Evolutionary conservation across 371 early-diverging fungal species (phyloP).

Genomic region (Zopfochytrium polystomum): DNA sequence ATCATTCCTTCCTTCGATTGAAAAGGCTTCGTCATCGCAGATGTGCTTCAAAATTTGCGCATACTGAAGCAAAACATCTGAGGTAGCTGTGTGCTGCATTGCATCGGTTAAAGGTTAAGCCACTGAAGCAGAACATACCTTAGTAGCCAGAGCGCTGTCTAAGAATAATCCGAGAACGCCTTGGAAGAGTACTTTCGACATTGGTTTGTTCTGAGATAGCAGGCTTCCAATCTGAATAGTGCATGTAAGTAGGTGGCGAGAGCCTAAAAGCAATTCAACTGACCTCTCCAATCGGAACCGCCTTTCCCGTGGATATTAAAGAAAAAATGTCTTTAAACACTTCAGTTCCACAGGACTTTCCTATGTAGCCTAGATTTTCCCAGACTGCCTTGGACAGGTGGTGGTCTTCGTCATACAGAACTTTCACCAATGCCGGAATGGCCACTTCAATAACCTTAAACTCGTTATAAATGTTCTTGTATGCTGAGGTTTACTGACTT

Average conservation of each 20-base stretch:
- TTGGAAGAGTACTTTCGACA: conserved; percentile 5
- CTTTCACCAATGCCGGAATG: conserved; percentile 35
- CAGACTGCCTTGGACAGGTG: conserved; percentile 26
- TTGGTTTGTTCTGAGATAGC: conserved; percentile 5
- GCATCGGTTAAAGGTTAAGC: not conserved
- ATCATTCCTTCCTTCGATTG: conserved; percentile 45
- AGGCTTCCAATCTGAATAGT: not conserved
- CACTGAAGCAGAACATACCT: not conserved
- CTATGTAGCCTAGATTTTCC: conserved; percentile 41
- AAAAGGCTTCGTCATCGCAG: conserved; percentile 31
- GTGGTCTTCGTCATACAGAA: conserved; percentile 25
- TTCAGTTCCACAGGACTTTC: conserved; percentile 27
- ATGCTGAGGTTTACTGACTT: not conserved
- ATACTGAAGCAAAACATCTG: conserved; percentile 30
- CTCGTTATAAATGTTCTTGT: not conserved
- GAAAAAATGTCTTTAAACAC: conserved; percentile 36
- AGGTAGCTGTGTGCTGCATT: conserved; percentile 17
- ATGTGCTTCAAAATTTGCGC: conserved; percentile 32
- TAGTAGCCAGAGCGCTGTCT: not conserved
- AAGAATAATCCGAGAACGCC: conserved; percentile 19
- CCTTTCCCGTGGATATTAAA: conserved; percentile 8
- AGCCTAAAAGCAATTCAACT: not conserved
- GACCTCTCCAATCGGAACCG: conserved; percentile 16
- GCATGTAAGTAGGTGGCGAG: not conserved
- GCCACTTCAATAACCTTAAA: conserved; percentile 39